phyloP scores from a whole-genome alignment of 1,139 yeast species.

The Protomyces inouyei region DNA sequence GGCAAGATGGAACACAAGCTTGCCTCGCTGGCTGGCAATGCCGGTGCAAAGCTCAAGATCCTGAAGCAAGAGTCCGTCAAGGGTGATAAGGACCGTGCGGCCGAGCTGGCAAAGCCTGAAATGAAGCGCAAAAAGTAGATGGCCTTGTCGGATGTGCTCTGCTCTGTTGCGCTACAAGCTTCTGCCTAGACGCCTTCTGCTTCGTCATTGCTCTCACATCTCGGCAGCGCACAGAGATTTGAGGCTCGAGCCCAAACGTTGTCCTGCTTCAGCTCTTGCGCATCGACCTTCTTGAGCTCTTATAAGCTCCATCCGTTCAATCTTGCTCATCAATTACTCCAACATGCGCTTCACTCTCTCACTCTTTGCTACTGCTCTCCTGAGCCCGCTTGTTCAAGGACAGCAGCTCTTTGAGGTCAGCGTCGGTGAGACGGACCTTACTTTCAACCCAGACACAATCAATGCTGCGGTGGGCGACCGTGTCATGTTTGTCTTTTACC shows the following conservation, averaged over 20 bases:
- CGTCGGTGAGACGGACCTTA: constrained; percentile 23
- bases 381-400: not conserved
- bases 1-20: constrained; percentile 25
- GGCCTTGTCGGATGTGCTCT: not conserved
- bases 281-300: not conserved
- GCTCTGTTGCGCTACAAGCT: not conserved
- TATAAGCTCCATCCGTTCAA: not conserved
- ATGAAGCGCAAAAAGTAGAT: constrained; percentile 18
- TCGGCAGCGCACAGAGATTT: no score
- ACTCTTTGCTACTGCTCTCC: not conserved
- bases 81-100: constrained; percentile 23
- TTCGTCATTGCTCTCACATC: no score
- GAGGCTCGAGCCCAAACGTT: not conserved
- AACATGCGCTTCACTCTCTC: not conserved
- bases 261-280: not conserved
- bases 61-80: constrained; percentile 19
- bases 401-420: constrained; percentile 15
- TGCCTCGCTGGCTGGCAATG: constrained; percentile 23
- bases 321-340: not conserved
- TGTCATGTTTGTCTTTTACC: constrained; percentile 30
- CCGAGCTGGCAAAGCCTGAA: constrained; percentile 22
- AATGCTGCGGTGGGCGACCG: constrained; percentile 32
- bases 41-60: constrained; percentile 22
- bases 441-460: constrained; percentile 30
- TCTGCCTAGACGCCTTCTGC: no score